A percentile compares a stretch with the other conserved stretches of the same genome.
phyloP scores from a whole-genome alignment of 1,284 basidiomycete species.

The Lentinula novae-zelandiae region DNA sequence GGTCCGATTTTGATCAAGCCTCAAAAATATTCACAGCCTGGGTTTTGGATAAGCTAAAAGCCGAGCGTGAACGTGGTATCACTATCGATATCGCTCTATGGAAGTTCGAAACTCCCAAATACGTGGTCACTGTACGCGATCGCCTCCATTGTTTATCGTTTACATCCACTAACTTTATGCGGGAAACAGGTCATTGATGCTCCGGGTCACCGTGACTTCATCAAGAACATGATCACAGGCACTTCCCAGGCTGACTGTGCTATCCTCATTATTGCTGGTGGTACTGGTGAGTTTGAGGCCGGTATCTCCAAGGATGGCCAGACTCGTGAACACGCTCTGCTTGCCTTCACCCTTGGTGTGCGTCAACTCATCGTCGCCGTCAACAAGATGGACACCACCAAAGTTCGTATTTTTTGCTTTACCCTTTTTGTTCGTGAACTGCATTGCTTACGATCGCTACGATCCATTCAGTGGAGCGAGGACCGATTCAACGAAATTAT shows the following conservation, averaged over 20 bases:
- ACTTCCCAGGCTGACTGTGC: conserved; percentile 99
- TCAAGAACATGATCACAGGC: conserved; percentile 99
- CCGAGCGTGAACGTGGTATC: conserved; percentile 99
- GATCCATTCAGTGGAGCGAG: conserved; percentile 81
- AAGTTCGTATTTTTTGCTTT: conserved; percentile 44
- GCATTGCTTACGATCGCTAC: background rate
- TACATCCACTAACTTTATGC: conserved; percentile 12
- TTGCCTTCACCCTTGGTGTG: conserved; percentile 99
- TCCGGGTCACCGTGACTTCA: conserved; percentile 99
- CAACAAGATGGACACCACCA: conserved; percentile 99
- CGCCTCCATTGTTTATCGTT: background rate
- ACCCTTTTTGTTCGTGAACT: background rate
- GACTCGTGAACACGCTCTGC: conserved; percentile 99
- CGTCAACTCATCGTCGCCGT: conserved; percentile 99
- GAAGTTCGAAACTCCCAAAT: conserved; percentile 99
- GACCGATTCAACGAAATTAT: conserved; percentile 99
- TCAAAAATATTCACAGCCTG: conserved; percentile 61
- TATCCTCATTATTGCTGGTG: conserved; percentile 98
- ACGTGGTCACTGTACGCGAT: conserved; percentile 74
- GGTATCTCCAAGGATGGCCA: conserved; percentile 99
- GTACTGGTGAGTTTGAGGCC: conserved; percentile 99
- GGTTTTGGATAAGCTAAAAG: conserved; percentile 99
- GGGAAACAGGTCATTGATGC: conserved; percentile 85
- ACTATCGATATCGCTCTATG: conserved; percentile 99
- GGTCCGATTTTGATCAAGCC: conserved; percentile 11